Conservation (phyloP, 306 rosid genomes). For the Pueraria montana region DNA sequence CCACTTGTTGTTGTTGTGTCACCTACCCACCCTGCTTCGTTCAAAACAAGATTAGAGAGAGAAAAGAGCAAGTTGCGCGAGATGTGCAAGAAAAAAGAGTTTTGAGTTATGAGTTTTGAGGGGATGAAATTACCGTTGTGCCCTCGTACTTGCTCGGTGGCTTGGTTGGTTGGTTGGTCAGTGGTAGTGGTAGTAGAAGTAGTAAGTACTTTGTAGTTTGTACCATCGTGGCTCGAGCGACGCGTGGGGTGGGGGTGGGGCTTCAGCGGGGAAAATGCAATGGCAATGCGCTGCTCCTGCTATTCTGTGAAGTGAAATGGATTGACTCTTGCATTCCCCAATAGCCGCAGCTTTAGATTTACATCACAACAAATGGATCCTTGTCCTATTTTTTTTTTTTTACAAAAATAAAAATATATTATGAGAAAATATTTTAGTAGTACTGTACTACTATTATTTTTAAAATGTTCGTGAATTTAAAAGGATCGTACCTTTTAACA, state of each 20-base stretch:
- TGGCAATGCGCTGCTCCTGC: neutral
- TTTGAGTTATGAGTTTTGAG: neutral
- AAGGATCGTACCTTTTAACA: neutral
- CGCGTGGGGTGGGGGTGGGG: neutral
- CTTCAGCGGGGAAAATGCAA: neutral
- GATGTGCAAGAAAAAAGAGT: neutral
- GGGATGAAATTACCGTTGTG: neutral
- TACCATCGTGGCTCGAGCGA: conserved; percentile 1
- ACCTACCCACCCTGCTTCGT: conserved; percentile 34
- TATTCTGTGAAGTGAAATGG: neutral
- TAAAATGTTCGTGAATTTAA: neutral
- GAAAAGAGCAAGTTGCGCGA: conserved; percentile 29
- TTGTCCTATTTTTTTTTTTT: neutral
- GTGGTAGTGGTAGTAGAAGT: neutral
- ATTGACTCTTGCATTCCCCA: conserved; percentile 14
- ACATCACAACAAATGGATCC: neutral
- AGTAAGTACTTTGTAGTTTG: neutral
- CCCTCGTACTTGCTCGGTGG: neutral
- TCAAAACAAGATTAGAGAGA: conserved; percentile 35
- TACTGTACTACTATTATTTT: too few species aligned
- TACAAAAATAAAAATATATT: too few species aligned
- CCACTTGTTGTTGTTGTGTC: conserved; percentile 55
- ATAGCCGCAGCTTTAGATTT: neutral
- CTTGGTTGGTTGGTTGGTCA: neutral
- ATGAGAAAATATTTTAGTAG: too few species aligned